Conservation (phyloP, 371 early-diverging fungal genomes). For the Cladochytrium tenue region DNA sequence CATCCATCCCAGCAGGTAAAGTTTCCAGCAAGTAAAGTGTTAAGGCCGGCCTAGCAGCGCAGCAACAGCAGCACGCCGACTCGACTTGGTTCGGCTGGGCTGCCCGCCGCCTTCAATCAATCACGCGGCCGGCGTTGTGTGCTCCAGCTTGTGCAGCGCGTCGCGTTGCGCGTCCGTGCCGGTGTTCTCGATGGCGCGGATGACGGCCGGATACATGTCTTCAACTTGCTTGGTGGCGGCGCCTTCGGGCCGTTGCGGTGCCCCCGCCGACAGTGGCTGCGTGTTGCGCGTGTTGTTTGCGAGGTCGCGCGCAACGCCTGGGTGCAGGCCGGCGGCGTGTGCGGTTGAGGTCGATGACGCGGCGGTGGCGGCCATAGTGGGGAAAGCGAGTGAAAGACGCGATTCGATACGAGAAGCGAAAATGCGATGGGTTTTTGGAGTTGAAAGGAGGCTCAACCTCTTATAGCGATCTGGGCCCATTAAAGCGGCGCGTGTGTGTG, state of each 20-base stretch:
- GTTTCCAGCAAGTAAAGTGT: too few species aligned
- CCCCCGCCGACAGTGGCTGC: constrained; percentile 1
- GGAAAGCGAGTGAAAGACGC: too few species aligned
- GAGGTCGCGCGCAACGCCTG: constrained; percentile 23
- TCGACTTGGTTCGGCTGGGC: too few species aligned
- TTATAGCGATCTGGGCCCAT: too few species aligned
- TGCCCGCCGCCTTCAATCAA: too few species aligned
- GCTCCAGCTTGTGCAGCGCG: constrained; percentile 15
- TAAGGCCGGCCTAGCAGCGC: too few species aligned
- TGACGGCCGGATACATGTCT: constrained; percentile 20
- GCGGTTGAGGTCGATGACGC: not conserved
- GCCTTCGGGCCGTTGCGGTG: not conserved
- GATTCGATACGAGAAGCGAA: not conserved
- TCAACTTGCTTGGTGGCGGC: not conserved
- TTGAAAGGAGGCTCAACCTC: not conserved
- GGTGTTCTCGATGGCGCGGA: constrained; percentile 16
- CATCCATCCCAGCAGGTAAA: too few species aligned
- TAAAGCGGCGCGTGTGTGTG: not conserved
- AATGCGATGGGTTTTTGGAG: not conserved
- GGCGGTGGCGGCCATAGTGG: not conserved
- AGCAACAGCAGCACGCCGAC: too few species aligned
- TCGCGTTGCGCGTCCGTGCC: constrained; percentile 8
- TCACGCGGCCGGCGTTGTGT: too few species aligned
- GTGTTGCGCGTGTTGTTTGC: constrained; percentile 9
- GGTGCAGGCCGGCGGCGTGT: constrained; percentile 12